phyloP scores from a whole-genome alignment of 140 eudicot genomes.

The Oenanthe javanica region DNA sequence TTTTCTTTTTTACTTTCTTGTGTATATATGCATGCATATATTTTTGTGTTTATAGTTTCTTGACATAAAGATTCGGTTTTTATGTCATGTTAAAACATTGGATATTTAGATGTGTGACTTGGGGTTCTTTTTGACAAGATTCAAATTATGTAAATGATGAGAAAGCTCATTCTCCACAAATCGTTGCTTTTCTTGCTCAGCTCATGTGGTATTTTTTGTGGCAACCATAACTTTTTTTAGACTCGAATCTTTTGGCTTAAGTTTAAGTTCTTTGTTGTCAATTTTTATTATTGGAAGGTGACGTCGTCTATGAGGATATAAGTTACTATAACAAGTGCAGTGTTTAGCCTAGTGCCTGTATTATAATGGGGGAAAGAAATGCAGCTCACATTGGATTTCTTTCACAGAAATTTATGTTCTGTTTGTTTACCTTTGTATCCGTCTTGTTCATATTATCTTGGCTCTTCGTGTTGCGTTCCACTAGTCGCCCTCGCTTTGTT shows the following conservation, averaged over 20 bases:
- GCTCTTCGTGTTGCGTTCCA: conserved; percentile 46
- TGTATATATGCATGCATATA: background rate
- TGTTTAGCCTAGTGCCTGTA: background rate
- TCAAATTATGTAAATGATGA: background rate
- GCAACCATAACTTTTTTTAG: no score
- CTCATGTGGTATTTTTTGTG: background rate
- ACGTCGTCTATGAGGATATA: background rate
- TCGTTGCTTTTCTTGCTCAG: background rate
- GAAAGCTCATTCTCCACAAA: background rate
- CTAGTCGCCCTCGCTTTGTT: conserved; percentile 31
- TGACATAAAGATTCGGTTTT: background rate
- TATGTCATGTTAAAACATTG: background rate
- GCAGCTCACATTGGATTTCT: conserved; percentile 25
- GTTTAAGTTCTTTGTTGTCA: background rate
- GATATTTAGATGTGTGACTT: background rate
- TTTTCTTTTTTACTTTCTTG: background rate
- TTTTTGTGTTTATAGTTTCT: background rate
- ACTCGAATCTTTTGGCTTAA: background rate
- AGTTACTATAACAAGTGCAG: background rate
- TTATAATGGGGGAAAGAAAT: conserved; percentile 47
- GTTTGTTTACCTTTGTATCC: conserved; percentile 44
- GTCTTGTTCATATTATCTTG: conserved; percentile 58
- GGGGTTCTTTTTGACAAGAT: background rate
- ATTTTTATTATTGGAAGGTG: background rate
- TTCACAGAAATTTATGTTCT: conserved; percentile 44